Conservation (phyloP, 129 eudicot genomes). For the Centella asiatica region DNA sequence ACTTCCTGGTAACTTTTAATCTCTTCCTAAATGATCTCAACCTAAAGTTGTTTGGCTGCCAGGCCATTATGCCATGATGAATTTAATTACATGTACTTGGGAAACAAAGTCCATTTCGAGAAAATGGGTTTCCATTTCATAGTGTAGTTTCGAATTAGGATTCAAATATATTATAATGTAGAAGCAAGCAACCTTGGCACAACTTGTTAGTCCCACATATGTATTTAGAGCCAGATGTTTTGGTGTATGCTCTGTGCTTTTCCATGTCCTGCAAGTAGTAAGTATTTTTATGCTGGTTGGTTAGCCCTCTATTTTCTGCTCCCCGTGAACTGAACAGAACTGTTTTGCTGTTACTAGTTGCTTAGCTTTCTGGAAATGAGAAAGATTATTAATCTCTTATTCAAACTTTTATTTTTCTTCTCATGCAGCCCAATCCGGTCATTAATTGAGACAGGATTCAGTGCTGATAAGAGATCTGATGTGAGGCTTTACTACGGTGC, state of each 20-base stretch:
- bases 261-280: too few species aligned
- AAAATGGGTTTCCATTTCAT: too few species aligned
- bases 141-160: too few species aligned
- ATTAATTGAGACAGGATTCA: slow-evolving; percentile 76
- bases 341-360: not conserved
- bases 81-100: not conserved
- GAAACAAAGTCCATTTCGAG: too few species aligned
- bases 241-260: too few species aligned
- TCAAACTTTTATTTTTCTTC: slow-evolving; percentile 2
- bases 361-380: not conserved
- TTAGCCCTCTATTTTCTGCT: not conserved
- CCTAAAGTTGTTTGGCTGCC: too few species aligned
- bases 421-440: slow-evolving; percentile 83
- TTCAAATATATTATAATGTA: not conserved
- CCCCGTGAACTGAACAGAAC: not conserved
- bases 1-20: too few species aligned
- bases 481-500: slow-evolving; percentile 91
- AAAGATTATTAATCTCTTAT: not conserved
- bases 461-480: slow-evolving; percentile 88
- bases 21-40: too few species aligned
- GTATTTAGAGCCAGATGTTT: too few species aligned
- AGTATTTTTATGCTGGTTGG: not conserved
- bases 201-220: not conserved
- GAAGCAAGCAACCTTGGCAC: not conserved
- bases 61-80: not conserved